Conservation (phyloP, 345 rosid genomes). For the Salix caprea region DNA sequence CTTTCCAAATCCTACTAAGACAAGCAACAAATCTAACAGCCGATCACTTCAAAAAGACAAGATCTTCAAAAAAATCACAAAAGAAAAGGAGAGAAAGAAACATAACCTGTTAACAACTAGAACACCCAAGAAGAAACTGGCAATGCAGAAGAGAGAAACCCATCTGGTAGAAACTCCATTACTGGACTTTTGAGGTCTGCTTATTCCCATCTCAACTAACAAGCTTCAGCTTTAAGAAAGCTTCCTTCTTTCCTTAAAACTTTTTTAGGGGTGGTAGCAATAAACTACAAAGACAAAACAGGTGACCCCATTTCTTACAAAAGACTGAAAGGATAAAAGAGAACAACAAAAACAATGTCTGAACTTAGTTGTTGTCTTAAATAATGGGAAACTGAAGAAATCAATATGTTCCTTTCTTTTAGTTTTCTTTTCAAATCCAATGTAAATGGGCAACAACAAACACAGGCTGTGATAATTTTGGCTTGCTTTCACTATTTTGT, state of each 20-base stretch:
- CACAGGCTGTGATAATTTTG: conserved; percentile 8
- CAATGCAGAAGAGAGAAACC: conserved; percentile 62
- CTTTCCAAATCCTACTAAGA: not conserved
- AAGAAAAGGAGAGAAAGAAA: conserved; percentile 10
- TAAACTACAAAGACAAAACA: conserved; percentile 13
- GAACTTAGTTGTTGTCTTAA: not conserved
- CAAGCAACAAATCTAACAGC: conserved; percentile 14
- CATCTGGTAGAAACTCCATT: conserved; percentile 65
- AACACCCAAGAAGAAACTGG: conserved; percentile 67
- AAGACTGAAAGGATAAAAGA: conserved; percentile 4
- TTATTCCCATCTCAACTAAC: conserved; percentile 44
- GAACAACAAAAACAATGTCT: not conserved
- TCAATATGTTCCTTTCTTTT: conserved; percentile 5
- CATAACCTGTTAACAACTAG: conserved; percentile 64
- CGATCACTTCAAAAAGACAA: conserved; percentile 22
- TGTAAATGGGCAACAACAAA: not conserved
- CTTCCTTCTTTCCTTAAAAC: conserved; percentile 13
- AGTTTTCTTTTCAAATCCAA: conserved; percentile 11
- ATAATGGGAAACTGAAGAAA: not conserved
- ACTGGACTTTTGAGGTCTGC: conserved; percentile 53
- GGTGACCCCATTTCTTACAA: conserved; percentile 18
- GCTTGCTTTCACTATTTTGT: conserved; percentile 17
- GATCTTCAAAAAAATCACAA: conserved; percentile 32
- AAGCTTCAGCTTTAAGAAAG: conserved; percentile 31
- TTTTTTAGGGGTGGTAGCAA: not conserved